Evolutionary conservation across 257 asterid genomes (phyloP), one percentile per base, ranked within the genome.

Genomic region (Solanum tarijense): DNA sequence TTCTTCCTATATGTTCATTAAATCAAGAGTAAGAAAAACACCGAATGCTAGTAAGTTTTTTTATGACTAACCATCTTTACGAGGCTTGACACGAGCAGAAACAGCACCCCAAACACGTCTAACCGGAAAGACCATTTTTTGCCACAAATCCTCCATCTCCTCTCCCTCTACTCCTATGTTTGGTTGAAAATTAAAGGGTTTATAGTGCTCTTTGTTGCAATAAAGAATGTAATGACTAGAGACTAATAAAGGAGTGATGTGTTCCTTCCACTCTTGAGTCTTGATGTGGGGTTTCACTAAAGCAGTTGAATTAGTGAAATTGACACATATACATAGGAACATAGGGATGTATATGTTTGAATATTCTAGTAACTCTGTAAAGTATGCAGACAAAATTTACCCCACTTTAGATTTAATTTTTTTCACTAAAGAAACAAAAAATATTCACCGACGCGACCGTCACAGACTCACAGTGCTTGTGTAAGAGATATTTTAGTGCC

Each of bases 41-140:
- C 36, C 23, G 0, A 76, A 31, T 13, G 35, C 7, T 12, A 39
- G 60, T 76, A 23, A 39, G 32, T n/a, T 76, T 39, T n/a, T 76
- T 39, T 76, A 5, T 35, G 65, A 68, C 90, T 88, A 4, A 96
- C 99, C 98, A 21, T 93, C 91, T 87, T 94, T 95, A 3, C 91
- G 94, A 88, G 95, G 91, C 88, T 91, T 95, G 46, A 91, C 92
- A 25, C 96, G 97, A 83, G 92, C 88, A 10, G 99, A 91, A 83
- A 95, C 92, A 29, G 94, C 83, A 81, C 90, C 81, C 97, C 96
- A 94, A 39, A 90, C 98, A 87, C 94, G 92, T 75, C 97, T 89
- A 69, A 96, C 94, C 36, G 99, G 98, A 83, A 94, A 93, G 9
- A 92, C 95, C 89, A 96, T 91, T 81, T 93, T 96, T 34, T 91